Evolutionary conservation across 768 basidiomycete genomes (phyloP), one percentile per base, ranked within the genome.

Genomic region (Termitomyces sp.): DNA sequence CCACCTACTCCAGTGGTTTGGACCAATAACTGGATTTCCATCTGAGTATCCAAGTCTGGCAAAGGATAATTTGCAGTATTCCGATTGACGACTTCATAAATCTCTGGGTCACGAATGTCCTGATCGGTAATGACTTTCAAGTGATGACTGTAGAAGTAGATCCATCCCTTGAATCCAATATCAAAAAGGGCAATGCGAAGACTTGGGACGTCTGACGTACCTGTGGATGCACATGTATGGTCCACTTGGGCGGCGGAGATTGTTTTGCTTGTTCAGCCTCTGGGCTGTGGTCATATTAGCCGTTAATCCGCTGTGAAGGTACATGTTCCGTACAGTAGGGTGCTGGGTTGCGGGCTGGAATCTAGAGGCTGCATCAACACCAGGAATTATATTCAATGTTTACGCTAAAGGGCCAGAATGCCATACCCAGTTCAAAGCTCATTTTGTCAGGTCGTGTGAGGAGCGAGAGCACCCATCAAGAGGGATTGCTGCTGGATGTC

Each of bases 121-220:
- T 81, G 79, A 61, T 81, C 80, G 30, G 78, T 77, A 30, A 81
- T 73, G 18, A 79, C 66, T 54, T 73, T 74, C n/a, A 73, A 63
- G 9, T 63, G 57, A 6, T 70, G 62, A 61, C 80, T 78, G 59
- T 70, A 68, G 66, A 81, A 84, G 65, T 85, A 84, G 13, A 83
- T 65, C 73, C 76, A 82, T 27, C 82, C 81, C 73, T 80, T 53
- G 37, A 53, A 24, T 13, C 33, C 11, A 58, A 36, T n/a, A n/a
- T 50, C 55, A 16, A 48, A 27, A 15, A 24, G 18, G n/a, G 37
- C 15, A 31, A 47, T 24, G 67, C 22, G 69, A 70, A 48, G 15
- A 18, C 15, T 50, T 11, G 42, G 6, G 12, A 4, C n/a, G 30
- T 24, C 51, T 30, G 31, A 36, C 67, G 31, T 56, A 74, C 75